phyloP scores from a whole-genome alignment of 495 filamentous ascomycete genomes.

The Daldinia bambusicola region DNA sequence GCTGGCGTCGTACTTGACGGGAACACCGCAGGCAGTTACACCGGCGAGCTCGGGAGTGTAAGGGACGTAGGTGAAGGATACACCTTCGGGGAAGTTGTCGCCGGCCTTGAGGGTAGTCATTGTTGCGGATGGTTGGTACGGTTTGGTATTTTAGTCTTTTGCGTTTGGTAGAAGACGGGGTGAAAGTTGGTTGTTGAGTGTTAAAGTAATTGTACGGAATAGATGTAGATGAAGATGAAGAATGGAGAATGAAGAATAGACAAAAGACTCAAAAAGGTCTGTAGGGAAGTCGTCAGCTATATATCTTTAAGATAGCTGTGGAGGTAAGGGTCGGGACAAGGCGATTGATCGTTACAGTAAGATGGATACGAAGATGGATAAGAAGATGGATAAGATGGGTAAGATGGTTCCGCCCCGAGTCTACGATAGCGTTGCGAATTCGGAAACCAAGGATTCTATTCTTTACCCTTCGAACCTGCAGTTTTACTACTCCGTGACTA shows the following conservation, averaged over 20 bases:
- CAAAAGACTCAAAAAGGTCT: background rate
- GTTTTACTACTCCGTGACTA: conserved; percentile 4
- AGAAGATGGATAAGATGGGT: no score
- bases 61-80: conserved; percentile 82
- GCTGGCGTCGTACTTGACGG: conserved; percentile 82
- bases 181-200: background rate
- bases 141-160: background rate
- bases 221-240: background rate
- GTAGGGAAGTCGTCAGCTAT: background rate
- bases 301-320: background rate
- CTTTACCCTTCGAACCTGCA: background rate
- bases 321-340: background rate
- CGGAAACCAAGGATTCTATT: conserved; percentile 8
- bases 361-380: conserved; percentile 7
- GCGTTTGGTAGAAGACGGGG: background rate
- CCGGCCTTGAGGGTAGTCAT: conserved; percentile 83
- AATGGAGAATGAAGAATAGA: background rate
- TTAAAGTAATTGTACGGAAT: background rate
- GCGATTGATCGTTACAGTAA: conserved; percentile 35
- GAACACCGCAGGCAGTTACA: conserved; percentile 80
- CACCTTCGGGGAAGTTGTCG: conserved; percentile 82
- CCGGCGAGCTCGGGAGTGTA: conserved; percentile 70
- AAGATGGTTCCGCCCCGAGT: background rate
- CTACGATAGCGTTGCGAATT: conserved; percentile 14
- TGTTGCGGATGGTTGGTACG: background rate